Evolutionary conservation across 768 basidiomycete genomes (phyloP), one percentile per base, ranked within the genome.

Genomic region (Kwoniella sp.): DNA sequence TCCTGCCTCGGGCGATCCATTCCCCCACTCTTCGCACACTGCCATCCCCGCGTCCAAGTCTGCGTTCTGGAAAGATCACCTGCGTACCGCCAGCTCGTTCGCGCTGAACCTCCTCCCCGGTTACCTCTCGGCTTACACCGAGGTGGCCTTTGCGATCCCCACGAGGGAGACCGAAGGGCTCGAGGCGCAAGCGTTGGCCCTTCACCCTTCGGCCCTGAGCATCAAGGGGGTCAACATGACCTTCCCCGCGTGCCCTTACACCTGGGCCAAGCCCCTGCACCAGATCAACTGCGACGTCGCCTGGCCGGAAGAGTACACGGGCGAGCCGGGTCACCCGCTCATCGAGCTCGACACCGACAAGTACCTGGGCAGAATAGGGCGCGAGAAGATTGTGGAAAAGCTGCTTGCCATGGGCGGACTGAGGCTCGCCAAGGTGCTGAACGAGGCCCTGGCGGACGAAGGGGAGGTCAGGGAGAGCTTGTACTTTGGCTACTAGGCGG

Each of bases 341-440:
- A 73, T 86, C 22, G 85, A 95, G 68, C 80, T 96, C 14, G 84
- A 90, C 71, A 90, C 87, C 14, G 83, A 87, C 0, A 76, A 83
- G 45, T 96, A 95, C 65, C 76, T 84, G 1, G 88, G 86, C 0
- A 75, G 75, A 32, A 83, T 98, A 60, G 78, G 77, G 54, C 74
- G 82, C 20, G 75, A 80, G 53, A 83, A 84, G 80, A 75, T 90
- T 29, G 62, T 98, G 2, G 90, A 95, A 78, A 82, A 82, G 74
- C 69, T 95, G 59, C 76, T 98, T 32, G 85, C 87, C 0, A 86
- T 86, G 77, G 90, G 77, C 0, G 92, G 90, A 1, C 76, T 93
- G 26, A 79, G 92, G 20, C 82, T 93, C 22, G 92, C 91, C 1
- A 88, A 83, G 0, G 73, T 87, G 10, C 75, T 96, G 58, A 95